Percentiles rank a stretch among this genome's conserved stretches.
Evolutionary conservation across 2,329 filamentous ascomycete genomes (phyloP).

Genomic region (Pestalotiopsis fici): DNA sequence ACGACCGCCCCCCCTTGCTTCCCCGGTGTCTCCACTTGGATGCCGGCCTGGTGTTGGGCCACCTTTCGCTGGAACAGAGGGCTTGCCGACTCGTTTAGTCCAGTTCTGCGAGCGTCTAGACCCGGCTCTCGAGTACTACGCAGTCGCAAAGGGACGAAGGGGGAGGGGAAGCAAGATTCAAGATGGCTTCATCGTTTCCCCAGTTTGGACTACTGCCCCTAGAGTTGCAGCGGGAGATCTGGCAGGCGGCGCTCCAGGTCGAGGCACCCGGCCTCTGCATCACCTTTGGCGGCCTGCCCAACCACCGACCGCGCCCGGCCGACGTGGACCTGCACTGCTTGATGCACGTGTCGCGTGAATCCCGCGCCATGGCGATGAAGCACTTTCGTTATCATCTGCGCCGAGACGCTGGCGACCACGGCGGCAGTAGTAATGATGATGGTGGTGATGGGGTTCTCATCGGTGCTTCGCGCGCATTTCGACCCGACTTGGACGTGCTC

Average conservation of each 20-base stretch:
- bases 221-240: slow-evolving; percentile 1
- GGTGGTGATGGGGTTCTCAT: not conserved
- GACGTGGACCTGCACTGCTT: not conserved
- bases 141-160: not conserved
- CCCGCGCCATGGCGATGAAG: not conserved
- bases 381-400: not conserved
- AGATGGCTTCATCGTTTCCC: not conserved
- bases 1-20: not conserved
- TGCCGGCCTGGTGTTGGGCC: not conserved
- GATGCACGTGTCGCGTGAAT: not conserved
- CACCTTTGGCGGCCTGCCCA: not conserved
- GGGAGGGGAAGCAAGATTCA: not conserved
- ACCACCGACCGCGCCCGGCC: not conserved
- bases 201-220: not conserved
- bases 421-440: not conserved
- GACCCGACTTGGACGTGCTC: not conserved
- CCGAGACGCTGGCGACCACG: not conserved
- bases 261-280: not conserved
- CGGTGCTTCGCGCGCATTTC: not conserved
- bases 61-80: not conserved
- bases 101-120: not conserved
- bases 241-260: not conserved
- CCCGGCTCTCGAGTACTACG: not conserved
- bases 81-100: not conserved
- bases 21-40: not conserved